Evolutionary conservation across 2,329 filamentous ascomycete species (phyloP), one percentile per base, ranked within the genome.

Genomic region (Talaromyces sp.): DNA sequence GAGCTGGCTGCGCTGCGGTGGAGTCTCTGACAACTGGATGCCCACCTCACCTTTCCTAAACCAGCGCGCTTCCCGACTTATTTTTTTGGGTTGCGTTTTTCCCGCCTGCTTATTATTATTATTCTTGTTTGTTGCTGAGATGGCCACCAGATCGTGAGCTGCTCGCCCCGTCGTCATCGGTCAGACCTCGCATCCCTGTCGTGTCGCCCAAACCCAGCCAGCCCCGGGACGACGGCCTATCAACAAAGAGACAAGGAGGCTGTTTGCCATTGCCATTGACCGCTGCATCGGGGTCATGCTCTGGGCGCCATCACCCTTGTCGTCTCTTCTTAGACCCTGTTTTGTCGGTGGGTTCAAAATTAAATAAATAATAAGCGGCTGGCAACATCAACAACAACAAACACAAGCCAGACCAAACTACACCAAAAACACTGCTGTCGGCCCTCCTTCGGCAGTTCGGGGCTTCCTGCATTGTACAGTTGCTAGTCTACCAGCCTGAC

Each of bases 21-120:
- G 66, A 64, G 65, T 63, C 62, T 19, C 63, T 68, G 65, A 67
- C 67, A 67, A 62, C 64, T 67, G 60, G 64, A 49, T 64, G 62
- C 60, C 67, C 64, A 66, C 67, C 55, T 51, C 59, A 32, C 43
- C 43, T 52, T 58, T 46, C 31, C 49, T 65, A 64, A 65, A 61
- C 55, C 58, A 58, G 49, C 56, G 49, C 56, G 43, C 43, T 46
- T 46, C 21, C 43, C 43, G 43, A 46, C 17, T 46, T 38, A 38
- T 21, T 53, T 56, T 54, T 50, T 32, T 35, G 17, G 17, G 21
- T 57, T 54, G 21, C 19, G 43, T 19, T 19, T 46, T 13, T 52
- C 24, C 57, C 35, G 55, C 58, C 59, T 46, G 43, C 43, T 46
- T 46, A 46, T 38, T 17, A 38, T 38, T 17, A 38, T n/a, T 38